Percentiles rank a stretch among this genome's conserved stretches.
Conservation (phyloP, 83 land plant genomes). For the Picea mariana region DNA sequence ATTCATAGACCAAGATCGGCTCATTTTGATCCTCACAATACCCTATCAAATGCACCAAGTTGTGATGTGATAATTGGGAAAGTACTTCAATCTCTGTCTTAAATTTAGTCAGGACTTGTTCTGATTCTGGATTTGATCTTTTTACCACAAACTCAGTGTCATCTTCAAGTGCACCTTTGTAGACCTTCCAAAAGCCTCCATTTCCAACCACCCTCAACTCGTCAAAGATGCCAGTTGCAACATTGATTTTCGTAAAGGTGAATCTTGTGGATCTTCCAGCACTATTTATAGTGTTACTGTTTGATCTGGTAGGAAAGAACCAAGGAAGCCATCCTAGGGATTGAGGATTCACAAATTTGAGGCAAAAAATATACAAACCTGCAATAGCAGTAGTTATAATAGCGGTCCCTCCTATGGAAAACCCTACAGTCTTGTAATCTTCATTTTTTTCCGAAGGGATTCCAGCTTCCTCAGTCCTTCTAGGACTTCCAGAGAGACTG, state of each 20-base stretch:
- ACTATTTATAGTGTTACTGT: background rate
- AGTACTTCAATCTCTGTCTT: slow-evolving; percentile 42
- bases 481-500: slow-evolving; percentile 38
- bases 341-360: background rate
- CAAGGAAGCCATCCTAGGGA: slow-evolving; percentile 38
- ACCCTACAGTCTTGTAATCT: slow-evolving; percentile 13
- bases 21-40: slow-evolving; percentile 53
- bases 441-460: background rate
- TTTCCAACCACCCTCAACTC: slow-evolving; percentile 59
- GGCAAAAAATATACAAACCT: background rate
- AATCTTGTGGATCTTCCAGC: slow-evolving; percentile 30
- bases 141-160: slow-evolving; percentile 55
- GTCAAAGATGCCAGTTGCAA: slow-evolving; percentile 65
- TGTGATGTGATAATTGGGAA: slow-evolving; percentile 45
- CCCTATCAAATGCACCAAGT: slow-evolving; percentile 47
- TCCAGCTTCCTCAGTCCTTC: slow-evolving; percentile 8
- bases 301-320: background rate
- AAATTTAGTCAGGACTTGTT: slow-evolving; percentile 64
- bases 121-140: slow-evolving; percentile 66
- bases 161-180: slow-evolving; percentile 69
- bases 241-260: slow-evolving; percentile 41
- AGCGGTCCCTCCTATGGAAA: slow-evolving; percentile 21
- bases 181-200: slow-evolving; percentile 83
- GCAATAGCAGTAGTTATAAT: slow-evolving; percentile 11
- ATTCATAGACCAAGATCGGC: slow-evolving; percentile 58